phyloP scores from a whole-genome alignment of 345 rosid genomes.

The Syzygium grande region DNA sequence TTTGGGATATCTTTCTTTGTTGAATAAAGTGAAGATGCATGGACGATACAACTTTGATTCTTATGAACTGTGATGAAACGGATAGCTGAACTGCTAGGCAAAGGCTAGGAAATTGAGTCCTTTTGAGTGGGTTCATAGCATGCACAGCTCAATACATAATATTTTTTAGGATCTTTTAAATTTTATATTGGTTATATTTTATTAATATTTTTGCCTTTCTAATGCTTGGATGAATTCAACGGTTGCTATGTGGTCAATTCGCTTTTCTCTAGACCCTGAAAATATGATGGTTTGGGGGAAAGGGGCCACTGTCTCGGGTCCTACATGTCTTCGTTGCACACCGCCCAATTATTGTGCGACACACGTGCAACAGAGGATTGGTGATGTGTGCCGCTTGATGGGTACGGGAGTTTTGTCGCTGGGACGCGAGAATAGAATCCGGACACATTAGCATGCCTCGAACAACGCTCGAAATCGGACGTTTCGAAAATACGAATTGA shows the following conservation, averaged over 20 bases:
- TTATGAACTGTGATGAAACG: neutral
- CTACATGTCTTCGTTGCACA: neutral
- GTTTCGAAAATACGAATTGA: neutral
- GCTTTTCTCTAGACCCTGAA: slow-evolving; percentile 1
- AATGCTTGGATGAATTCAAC: neutral
- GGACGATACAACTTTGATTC: neutral
- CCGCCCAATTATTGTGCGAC: neutral
- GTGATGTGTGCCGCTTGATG: neutral
- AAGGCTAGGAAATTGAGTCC: neutral
- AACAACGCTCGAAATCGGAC: neutral
- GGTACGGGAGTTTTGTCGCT: neutral
- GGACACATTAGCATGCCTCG: neutral
- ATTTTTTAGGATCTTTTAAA: neutral
- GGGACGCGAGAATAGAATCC: neutral
- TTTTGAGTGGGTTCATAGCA: neutral
- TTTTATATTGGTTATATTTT: neutral
- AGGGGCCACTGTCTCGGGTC: neutral
- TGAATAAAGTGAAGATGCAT: neutral
- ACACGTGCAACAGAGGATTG: neutral
- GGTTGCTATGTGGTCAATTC: neutral
- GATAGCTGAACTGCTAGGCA: neutral
- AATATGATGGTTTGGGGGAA: neutral
- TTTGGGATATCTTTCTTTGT: neutral
- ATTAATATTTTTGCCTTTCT: neutral
- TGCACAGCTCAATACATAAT: neutral